A percentile compares a stretch with the other conserved stretches of the same genome.
Conservation (phyloP, 768 basidiomycete genomes). For the Inosperma sp. region DNA sequence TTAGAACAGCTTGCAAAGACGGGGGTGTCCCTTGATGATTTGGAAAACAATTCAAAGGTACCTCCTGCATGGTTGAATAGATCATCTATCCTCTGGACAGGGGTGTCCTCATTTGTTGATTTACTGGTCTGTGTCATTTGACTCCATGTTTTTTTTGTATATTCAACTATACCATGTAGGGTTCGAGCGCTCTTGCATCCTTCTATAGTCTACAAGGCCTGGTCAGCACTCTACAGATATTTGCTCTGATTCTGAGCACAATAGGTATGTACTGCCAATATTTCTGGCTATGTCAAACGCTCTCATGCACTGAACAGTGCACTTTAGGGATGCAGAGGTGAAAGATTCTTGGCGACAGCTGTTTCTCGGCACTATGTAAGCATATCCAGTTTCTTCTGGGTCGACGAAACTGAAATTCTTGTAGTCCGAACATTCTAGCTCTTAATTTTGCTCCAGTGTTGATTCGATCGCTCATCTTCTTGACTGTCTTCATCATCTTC, state of each 20-base stretch:
- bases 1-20: constrained; percentile 50
- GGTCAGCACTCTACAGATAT: constrained; percentile 64
- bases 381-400: constrained; percentile 1
- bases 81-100: constrained; percentile 44
- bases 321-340: constrained; percentile 35
- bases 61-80: constrained; percentile 54
- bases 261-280: constrained; percentile 40
- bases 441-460: constrained; percentile 66
- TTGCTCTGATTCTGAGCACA: constrained; percentile 64
- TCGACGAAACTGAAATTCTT: constrained; percentile 3
- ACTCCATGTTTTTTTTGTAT: background rate
- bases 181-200: constrained; percentile 62
- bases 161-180: constrained; percentile 34
- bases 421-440: constrained; percentile 67
- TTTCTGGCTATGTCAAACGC: background rate
- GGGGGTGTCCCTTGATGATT: constrained; percentile 49
- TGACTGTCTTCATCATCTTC: constrained; percentile 54
- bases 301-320: background rate
- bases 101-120: constrained; percentile 47
- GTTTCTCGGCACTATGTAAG: constrained; percentile 66
- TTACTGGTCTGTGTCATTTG: constrained; percentile 41
- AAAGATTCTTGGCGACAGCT: constrained; percentile 39
- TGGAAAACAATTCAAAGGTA: constrained; percentile 50
- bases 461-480: constrained; percentile 54
- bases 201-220: constrained; percentile 71